A percentile compares a stretch with the other conserved stretches of the same genome.
phyloP scores from a whole-genome alignment of 2,329 filamentous ascomycete genomes.

The Fusarium transvaalense region DNA sequence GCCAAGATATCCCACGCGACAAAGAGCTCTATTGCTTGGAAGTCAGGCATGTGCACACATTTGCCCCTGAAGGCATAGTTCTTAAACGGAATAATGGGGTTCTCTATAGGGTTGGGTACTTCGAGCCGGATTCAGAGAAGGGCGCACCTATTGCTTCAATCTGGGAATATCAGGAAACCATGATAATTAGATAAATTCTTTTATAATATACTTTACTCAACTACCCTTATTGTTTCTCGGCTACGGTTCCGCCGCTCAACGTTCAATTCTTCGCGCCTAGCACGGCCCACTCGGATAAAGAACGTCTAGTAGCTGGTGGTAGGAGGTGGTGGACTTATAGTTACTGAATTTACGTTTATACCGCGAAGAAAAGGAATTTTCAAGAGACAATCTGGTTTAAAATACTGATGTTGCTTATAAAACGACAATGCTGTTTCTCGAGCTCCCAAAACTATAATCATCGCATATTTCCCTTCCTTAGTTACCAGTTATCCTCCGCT shows the following conservation, averaged over 20 bases:
- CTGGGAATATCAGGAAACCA: neutral
- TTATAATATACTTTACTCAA: neutral
- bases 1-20: neutral
- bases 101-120: neutral
- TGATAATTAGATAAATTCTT: neutral
- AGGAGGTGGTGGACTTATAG: too few relatives aligned
- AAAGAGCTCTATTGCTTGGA: neutral
- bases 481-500: neutral
- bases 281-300: neutral
- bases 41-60: neutral
- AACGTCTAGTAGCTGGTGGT: neutral
- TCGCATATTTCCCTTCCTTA: neutral
- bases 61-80: neutral
- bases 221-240: too few relatives aligned
- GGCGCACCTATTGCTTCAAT: neutral
- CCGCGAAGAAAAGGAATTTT: neutral
- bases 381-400: neutral
- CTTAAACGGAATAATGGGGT: neutral
- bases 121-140: neutral
- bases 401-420: neutral
- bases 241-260: too few relatives aligned
- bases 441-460: neutral
- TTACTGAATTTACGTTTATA: neutral
- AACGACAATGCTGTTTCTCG: neutral
- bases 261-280: neutral